These are phyloP conservation scores for Pseudogymnoascus sp. DNA, from an alignment of 2,329 filamentous ascomycete species.

Conservation along the genomic window DNA sequence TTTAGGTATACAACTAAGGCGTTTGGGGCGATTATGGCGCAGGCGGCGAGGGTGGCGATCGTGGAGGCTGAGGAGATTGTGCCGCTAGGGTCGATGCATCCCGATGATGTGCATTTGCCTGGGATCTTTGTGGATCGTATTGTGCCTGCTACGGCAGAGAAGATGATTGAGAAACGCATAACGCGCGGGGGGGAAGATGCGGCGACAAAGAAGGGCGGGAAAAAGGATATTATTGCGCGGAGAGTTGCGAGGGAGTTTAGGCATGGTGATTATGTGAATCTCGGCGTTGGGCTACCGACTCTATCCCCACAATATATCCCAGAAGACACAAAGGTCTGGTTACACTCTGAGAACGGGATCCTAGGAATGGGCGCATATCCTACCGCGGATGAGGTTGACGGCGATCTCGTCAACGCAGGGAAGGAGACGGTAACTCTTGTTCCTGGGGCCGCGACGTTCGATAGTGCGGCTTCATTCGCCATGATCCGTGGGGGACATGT, in stretches of 20 bases:
- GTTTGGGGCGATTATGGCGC: constrained; percentile 70
- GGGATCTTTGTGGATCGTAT: constrained; percentile 79
- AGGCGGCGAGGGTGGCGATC: constrained; percentile 68
- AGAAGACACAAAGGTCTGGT: constrained; percentile 61
- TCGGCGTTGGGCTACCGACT: constrained; percentile 79
- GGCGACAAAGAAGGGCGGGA: constrained; percentile 34
- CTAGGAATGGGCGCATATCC: constrained; percentile 78
- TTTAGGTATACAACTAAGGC: constrained; percentile 73
- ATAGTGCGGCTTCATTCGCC: constrained; percentile 71
- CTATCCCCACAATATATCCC: constrained; percentile 72
- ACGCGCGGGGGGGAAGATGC: constrained; percentile 38
- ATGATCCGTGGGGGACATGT: constrained; percentile 84
- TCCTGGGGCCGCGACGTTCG: constrained; percentile 68
- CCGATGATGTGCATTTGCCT: constrained; percentile 67
- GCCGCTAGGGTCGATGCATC: constrained; percentile 60
- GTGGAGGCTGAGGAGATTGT: constrained; percentile 84
- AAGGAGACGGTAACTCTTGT: constrained; percentile 80
- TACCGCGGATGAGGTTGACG: constrained; percentile 59
- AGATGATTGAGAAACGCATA: constrained; percentile 64
- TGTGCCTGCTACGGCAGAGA: constrained; percentile 61
- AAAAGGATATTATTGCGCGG: constrained; percentile 63
- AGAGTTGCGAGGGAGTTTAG: constrained; percentile 74
- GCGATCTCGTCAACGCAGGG: constrained; percentile 74
- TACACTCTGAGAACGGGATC: constrained; percentile 82
- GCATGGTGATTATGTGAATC: constrained; percentile 67